Base-by-base conservation (phyloP, 805 yeast genomes). In the Candida saitoana region DNA sequence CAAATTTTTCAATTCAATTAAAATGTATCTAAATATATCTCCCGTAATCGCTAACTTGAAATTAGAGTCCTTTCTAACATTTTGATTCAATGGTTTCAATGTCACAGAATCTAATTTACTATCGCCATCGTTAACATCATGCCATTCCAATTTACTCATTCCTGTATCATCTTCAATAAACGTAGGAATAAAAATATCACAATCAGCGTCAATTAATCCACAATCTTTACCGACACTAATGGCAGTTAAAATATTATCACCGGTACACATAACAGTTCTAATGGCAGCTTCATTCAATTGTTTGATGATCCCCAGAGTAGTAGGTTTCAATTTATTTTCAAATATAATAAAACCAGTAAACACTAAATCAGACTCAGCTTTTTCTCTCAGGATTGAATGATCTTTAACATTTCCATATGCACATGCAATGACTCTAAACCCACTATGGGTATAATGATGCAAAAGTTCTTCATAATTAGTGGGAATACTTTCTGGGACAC, bases 191-290 rank as follows among this genome's bases (percentile, higher is more conserved):
- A 55, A 69, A 5, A 69, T 57, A 18, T 52, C 47, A 14, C 59
- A 57, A 8, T 65, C 58, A 2, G 70, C 70, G 3, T 60, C 61
- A 8, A 93, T 62, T 47, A 93, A 68, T 2, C 79, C 82, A 57
- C 95, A 87, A 55, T 91, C 96, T 45, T 80, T 74, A 3, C 86
- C 96, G 14, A 93, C 99, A 62, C 96, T 86, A 16, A 93, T 78
- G 0, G 98, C 99, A 0, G 99, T 93, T 43, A 93, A 67, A 15
- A 93, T 79, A 57, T 93, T 93, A 61, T 93, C 99, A 41, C 99
- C 99, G 0, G 99, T 93, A 62, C 99, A 93, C 99, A 93, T 93
- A 20, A 89, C 68, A 0, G 93, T 86, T 51, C 97, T 72, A 38
- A 93, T 74, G 17, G 77, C 71, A 0, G 99, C 97, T 4, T 69